Base-by-base conservation (phyloP, 805 yeast species). In the Starmerella ratchasimensis region DNA sequence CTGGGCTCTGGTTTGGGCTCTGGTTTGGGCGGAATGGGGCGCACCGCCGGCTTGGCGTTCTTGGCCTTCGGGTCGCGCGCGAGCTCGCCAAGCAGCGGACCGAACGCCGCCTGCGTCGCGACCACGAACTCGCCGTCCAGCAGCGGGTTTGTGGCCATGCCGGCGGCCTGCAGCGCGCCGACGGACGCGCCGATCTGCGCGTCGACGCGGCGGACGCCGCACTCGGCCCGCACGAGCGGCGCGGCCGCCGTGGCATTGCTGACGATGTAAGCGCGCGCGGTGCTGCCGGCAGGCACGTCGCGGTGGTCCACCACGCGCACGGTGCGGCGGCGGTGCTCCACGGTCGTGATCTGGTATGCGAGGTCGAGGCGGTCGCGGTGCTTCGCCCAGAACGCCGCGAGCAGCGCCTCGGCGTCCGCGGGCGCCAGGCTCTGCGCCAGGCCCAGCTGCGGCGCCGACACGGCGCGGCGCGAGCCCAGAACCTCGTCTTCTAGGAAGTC, bases 171-270 rank as follows among this genome's bases (percentile, higher is more conserved):
- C n/a, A 45, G 34, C 3, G 30, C 22, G 17, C 26, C 37, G 3
- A 42, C 14, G 1, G 25, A 11, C 8, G 25, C 16, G 10, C 9
- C 20, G 22, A 31, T 14, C 16, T 37, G 47, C 13, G 33, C 5
- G 6, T 29, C 31, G 10, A 35, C 32, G 4, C 23, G 29, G n/a
- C 19, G 6, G 1, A n/a, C 27, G 9, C 37, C 36, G 3, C 39
- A 29, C 16, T 30, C 31, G 7, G 31, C 31, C 1, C 41, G 17
- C 2, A 39, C 23, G 3, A 38, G 42, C 11, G 35, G 37, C 22
- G 43, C 47, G 2, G 42, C n/a, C 2, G 45, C 42, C 10, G 28
- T 20, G 1, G 35, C 25, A 4, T 38, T 33, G 20, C 46, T 30
- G 7, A 46, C 26, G 4, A 43, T 14, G 26, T 41, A 45, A 4